Conservation (phyloP, 1,284 basidiomycete species). For the Microbotryum violaceum region DNA sequence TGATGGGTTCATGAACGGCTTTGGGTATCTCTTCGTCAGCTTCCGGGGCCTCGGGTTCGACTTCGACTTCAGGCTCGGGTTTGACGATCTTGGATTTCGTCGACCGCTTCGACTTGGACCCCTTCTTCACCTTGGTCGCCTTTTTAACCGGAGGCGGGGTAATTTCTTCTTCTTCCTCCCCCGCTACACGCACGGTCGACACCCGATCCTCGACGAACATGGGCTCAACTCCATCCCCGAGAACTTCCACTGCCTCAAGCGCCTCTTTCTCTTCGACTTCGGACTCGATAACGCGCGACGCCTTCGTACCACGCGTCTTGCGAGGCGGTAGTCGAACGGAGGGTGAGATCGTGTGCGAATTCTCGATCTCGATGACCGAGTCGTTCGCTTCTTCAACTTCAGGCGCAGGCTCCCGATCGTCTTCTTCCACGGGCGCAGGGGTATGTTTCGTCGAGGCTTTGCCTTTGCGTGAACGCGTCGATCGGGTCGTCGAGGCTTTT, state of each 20-base stretch:
- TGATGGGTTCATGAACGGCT: background rate
- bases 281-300: background rate
- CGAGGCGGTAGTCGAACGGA: background rate
- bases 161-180: background rate
- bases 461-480: no score
- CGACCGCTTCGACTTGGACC: slow-evolving; percentile 6
- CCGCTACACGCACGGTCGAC: background rate
- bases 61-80: background rate
- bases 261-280: background rate
- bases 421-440: no score
- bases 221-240: background rate
- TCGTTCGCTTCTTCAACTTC: background rate
- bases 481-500: no score
- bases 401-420: no score
- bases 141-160: background rate
- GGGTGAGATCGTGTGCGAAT: background rate
- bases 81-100: background rate
- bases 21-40: background rate
- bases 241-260: background rate
- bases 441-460: no score
- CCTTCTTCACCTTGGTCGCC: background rate
- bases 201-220: background rate
- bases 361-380: background rate
- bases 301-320: slow-evolving; percentile 9
- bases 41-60: background rate